These are phyloP conservation scores for Cornus florida DNA, from an alignment of 148 eudicot species.

Conservation along the genomic window DNA sequence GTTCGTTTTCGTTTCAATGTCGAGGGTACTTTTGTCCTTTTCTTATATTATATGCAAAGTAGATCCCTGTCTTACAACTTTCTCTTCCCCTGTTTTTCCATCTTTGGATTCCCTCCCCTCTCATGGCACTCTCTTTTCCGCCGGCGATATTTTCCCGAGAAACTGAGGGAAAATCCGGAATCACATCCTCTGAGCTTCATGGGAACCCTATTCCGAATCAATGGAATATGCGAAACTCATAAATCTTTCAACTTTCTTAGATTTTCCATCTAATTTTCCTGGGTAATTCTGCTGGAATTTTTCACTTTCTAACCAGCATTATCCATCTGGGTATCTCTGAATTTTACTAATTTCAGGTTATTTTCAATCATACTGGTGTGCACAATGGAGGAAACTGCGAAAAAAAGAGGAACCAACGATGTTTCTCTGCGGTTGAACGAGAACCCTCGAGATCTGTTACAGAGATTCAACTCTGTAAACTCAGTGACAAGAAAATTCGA, in stretches of 20 bases:
- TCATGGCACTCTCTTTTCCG: not conserved
- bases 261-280: not conserved
- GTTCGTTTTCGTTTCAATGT: not conserved
- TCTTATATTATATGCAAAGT: not conserved
- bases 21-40: constrained; percentile 13
- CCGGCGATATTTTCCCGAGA: constrained; percentile 9
- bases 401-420: not conserved
- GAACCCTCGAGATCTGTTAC: constrained; percentile 11
- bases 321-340: not conserved
- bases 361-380: not conserved
- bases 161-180: not conserved
- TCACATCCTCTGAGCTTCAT: not conserved
- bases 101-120: not conserved
- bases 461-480: constrained; percentile 4
- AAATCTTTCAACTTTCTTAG: not conserved
- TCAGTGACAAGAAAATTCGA: not conserved
- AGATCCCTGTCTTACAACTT: not conserved
- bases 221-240: not conserved
- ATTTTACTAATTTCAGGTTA: not conserved
- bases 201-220: not conserved
- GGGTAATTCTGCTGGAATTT: not conserved
- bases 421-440: not conserved
- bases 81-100: not conserved
- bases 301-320: not conserved
- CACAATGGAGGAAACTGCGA: constrained; percentile 7